Base-by-base conservation (phyloP, 2,329 filamentous ascomycete species). In the Hymenotorrendiella dingleyae region DNA sequence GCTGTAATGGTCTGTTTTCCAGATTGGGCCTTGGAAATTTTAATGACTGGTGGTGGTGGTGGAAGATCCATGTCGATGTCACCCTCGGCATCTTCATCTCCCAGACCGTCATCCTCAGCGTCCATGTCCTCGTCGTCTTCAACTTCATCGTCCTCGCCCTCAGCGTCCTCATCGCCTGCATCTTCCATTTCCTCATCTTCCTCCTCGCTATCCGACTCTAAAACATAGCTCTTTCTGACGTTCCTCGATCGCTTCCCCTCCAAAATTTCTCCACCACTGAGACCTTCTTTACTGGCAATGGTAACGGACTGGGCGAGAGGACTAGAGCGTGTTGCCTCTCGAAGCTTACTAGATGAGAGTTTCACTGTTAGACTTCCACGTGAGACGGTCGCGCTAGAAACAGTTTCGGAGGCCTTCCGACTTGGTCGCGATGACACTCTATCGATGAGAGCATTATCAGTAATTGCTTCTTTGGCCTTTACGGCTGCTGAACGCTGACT, bases 11-110 rank as follows among this genome's bases (percentile, higher is more conserved):
- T 54, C 27, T 54, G 38, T 17, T 54, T 57, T 28, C 49, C 51
- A 24, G 45, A 36, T 38, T 50, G 43, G 19, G 54, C 52, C 38
- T 50, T 54, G n/a, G 58, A 58, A 21, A 60, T 50, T 34, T 59
- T 60, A 47, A 61, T 60, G 14, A 49, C 48, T 11, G 58, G 54
- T 26, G 58, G 53, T 27, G 57, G 52, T 14, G 56, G 56, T 23
- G 52, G 49, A 19, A 52, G 36, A 28, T 61, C 60, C 51, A 62
- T 58, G 37, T 62, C 62, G 21, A 61, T 47, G 45, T 66, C 66
- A 3, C 54, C 69, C 27, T 73, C 70, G 3, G 64, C 69, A 38
- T 73, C 66, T 20, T 62, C 60, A n/a, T 70, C 63, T 4, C 65
- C 63, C 1, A 66, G 61, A 6, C 68, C 67, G 16, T 65, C 64